Evolutionary conservation across 768 basidiomycete species (phyloP).

Genomic region (Astraeus odoratus): DNA sequence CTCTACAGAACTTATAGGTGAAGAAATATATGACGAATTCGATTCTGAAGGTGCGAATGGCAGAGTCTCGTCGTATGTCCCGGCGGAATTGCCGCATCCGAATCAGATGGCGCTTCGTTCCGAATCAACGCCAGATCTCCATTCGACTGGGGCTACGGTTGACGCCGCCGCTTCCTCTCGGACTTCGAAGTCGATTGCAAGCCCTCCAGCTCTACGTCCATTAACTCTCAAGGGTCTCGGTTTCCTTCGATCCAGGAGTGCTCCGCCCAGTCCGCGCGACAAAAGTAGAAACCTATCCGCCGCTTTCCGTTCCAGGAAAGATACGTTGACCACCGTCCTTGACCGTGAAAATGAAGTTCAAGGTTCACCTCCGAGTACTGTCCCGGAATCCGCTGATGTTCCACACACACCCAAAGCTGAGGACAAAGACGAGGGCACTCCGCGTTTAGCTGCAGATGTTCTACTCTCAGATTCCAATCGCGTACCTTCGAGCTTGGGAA

Average conservation of each 20-base stretch:
- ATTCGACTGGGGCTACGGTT: constrained; percentile 2
- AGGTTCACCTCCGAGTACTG: not conserved
- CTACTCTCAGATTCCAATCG: not conserved
- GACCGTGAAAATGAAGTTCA: not conserved
- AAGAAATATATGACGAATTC: constrained; percentile 91
- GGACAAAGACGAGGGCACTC: constrained; percentile 1
- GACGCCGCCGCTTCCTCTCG: not conserved
- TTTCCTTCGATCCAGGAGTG: constrained; percentile 51
- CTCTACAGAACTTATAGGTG: constrained; percentile 75
- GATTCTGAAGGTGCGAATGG: constrained; percentile 70
- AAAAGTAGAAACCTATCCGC: constrained; percentile 6
- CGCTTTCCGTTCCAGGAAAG: constrained; percentile 4
- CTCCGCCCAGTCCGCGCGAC: constrained; percentile 48
- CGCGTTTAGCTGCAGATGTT: constrained; percentile 4
- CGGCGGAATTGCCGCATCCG: constrained; percentile 25
- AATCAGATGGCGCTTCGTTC: constrained; percentile 25
- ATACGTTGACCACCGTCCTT: not conserved
- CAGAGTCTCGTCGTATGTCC: constrained; percentile 39
- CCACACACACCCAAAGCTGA: constrained; percentile 5
- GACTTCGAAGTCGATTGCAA: constrained; percentile 9
- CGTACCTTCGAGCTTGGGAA: constrained; percentile 8
- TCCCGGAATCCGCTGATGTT: not conserved
- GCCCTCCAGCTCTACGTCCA: constrained; percentile 30
- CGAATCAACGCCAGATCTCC: constrained; percentile 9
- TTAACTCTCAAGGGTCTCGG: constrained; percentile 40